Evolutionary conservation across 176 grass and related monocot genomes (phyloP).

Genomic region (Musa schizocarpa): DNA sequence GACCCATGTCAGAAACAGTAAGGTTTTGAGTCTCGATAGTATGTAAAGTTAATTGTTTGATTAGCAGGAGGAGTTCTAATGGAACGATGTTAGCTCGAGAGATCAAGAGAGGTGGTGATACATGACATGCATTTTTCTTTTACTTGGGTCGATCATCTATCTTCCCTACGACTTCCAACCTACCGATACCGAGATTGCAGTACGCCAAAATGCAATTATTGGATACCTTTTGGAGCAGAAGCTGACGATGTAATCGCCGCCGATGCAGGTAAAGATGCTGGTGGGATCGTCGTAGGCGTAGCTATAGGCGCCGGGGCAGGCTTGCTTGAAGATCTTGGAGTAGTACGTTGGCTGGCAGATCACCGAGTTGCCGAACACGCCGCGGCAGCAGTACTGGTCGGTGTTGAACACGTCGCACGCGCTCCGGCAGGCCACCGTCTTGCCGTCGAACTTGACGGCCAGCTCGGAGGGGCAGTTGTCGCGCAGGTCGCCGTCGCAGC

Average conservation of each 20-base stretch:
- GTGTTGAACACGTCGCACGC: conserved; percentile 84
- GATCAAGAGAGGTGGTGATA: no score
- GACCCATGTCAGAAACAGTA: neutral
- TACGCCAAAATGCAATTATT: neutral
- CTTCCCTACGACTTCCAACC: no score
- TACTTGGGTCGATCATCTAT: no score
- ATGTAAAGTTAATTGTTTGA: no score
- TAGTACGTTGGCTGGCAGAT: conserved; percentile 73
- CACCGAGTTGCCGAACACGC: conserved; percentile 26
- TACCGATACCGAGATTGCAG: no score
- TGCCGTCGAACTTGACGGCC: conserved; percentile 25
- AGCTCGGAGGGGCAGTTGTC: conserved; percentile 52
- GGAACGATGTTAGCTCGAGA: no score
- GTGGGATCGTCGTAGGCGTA: conserved; percentile 86
- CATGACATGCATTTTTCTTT: no score
- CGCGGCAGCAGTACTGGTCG: conserved; percentile 77
- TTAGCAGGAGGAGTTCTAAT: no score
- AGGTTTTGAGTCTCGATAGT: no score
- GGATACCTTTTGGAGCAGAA: conserved; percentile 63
- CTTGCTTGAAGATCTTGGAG: conserved; percentile 67
- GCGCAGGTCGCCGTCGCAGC: conserved; percentile 57
- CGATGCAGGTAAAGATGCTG: conserved; percentile 58
- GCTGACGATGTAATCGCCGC: conserved; percentile 51
- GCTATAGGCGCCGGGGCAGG: conserved; percentile 65
- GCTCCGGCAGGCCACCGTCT: conserved; percentile 73